Percentiles rank a stretch among this genome's conserved stretches.
Evolutionary conservation across 352 stramenopile species (phyloP).

Genomic region (Phytophthora ohioensis): DNA sequence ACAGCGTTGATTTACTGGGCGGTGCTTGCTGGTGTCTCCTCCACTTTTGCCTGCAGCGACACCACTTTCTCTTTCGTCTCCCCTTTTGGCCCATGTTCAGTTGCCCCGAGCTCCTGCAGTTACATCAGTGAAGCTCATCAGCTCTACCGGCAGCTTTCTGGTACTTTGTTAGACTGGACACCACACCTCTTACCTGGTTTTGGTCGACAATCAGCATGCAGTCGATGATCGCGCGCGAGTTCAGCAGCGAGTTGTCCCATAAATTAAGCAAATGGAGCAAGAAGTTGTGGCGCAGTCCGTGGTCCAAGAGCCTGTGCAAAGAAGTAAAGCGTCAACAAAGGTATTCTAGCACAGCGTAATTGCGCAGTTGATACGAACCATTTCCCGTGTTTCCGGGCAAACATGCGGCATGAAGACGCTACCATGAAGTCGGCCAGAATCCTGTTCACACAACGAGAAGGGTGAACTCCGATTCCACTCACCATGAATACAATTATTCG

Average conservation of each 20-base stretch:
- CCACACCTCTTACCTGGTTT: conserved; percentile 41
- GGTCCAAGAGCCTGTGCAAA: conserved; percentile 64
- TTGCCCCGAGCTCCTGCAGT: conserved; percentile 15
- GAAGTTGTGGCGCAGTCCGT: conserved; percentile 87
- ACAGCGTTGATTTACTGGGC: conserved; percentile 23
- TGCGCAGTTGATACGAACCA: conserved; percentile 45
- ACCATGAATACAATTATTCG: not conserved
- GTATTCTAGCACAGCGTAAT: not conserved
- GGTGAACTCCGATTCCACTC: not conserved
- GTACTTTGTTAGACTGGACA: not conserved
- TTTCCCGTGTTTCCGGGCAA: conserved; percentile 85
- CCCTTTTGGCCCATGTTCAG: conserved; percentile 21
- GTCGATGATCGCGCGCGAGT: conserved; percentile 86
- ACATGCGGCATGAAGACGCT: conserved; percentile 84
- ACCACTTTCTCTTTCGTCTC: conserved; percentile 17
- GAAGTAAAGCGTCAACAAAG: conserved; percentile 2
- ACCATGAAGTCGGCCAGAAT: conserved; percentile 90
- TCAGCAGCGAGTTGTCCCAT: conserved; percentile 91
- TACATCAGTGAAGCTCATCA: not conserved
- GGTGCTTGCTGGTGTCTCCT: conserved; percentile 15
- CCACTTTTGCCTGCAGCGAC: conserved; percentile 16
- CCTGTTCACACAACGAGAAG: conserved; percentile 35
- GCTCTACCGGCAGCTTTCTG: not conserved
- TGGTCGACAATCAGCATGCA: conserved; percentile 90
- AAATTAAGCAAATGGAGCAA: conserved; percentile 91